Base-by-base conservation (phyloP, 2,329 filamentous ascomycete genomes). In the Uncinocarpus reesii region DNA sequence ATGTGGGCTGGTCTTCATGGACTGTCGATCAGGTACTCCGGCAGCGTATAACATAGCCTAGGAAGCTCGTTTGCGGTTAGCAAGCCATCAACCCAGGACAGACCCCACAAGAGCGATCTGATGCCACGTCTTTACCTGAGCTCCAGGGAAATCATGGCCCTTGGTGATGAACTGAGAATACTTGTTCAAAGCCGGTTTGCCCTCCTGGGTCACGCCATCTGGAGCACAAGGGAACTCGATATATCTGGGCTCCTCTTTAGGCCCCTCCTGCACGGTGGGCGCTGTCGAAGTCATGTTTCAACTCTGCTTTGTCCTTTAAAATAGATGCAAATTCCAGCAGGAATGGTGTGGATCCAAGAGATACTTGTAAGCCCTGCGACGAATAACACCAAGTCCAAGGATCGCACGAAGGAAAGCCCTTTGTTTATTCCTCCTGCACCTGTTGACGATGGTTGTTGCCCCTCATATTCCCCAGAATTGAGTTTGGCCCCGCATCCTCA, bases 31-130 rank as follows among this genome's bases (percentile, higher is more conserved):
- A 1, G 88, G 86, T 28, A 96, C 84, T 20, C 90, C 90, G 7
- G 90, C 88, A 11, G 85, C 89, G 67, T 94, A 96, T 18, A 96
- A 77, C 90, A 95, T 95, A 35, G 90, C 87, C 83, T 89, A 57
- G n/a, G 34, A 7, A 34, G 11, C 34, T n/a, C 32, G 8, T 24
- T 11, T 13, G 28, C 8, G 10, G 34, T 11, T 11, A 44, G 21
- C 26, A 37, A 49, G 23, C 18, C 2, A 24, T 42, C 20, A 24
- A 21, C 7, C 2, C 2, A 40, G 16, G 3, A 3, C n/a, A 10
- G 10, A n/a, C 5, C 16, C 23, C 11, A 34, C 18, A 45, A 3
- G 7, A 35, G 31, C 38, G 35, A 16, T 16, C 11, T 28, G n/a
- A 10, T n/a, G n/a, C n/a, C n/a, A 23, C 53, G 48, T 35, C 13